Evolutionary conservation across 768 basidiomycete species (phyloP), one percentile per base, ranked within the genome.

Genomic region (Boletus fagicola): DNA sequence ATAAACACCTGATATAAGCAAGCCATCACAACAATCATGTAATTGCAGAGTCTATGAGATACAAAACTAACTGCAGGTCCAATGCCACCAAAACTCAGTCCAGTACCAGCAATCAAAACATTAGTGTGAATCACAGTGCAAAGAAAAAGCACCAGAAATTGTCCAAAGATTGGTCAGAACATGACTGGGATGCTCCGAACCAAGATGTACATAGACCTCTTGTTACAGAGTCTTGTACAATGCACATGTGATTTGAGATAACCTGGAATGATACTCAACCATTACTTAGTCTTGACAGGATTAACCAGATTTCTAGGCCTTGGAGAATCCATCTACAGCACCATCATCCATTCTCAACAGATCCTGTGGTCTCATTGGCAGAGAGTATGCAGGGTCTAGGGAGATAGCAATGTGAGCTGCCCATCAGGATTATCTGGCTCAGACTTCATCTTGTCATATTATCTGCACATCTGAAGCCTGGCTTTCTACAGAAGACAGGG

Each of bases 201-300:
- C 65, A 61, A 24, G 65, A 73, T 26, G 55, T n/a, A n/a, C n/a
- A n/a, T 63, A 8, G 58, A 57, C 45, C 38, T n/a, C n/a, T n/a
- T n/a, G n/a, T n/a, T n/a, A n/a, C n/a, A n/a, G n/a, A n/a, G n/a
- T 61, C 24, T 30, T 73, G 50, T 73, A 74, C 51, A 48, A 58
- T 28, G 70, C 69, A 33, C 39, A n/a, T n/a, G 68, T 52, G 53
- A 26, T 10, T n/a, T 24, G 1, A 51, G 16, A 22, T 13, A 24
- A 12, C 42, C 15, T n/a, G 20, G 33, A 16, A 31, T 7, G 42
- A 42, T 7, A 7, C 24, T 9, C 35, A n/a, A n/a, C n/a, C n/a
- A n/a, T n/a, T n/a, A n/a, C n/a, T n/a, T n/a, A n/a, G n/a, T n/a
- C n/a, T n/a, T n/a, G 49, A 38, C 47, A 20, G 24, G 26, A 48